Evolutionary conservation across 306 rosid species (phyloP).

Genomic region (Hippophae tibetana): DNA sequence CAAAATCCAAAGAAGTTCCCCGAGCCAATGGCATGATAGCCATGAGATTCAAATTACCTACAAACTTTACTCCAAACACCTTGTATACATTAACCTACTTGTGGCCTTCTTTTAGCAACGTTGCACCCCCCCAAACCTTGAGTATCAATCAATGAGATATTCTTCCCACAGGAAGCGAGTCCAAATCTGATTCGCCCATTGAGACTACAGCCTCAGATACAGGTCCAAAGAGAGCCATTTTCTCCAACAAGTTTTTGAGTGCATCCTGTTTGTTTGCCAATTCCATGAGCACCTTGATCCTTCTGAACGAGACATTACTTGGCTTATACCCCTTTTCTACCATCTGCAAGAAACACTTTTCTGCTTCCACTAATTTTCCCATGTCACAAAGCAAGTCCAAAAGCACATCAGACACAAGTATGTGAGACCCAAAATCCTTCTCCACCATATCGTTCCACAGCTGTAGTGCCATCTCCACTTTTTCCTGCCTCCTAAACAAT

Average conservation of each 20-base stretch:
- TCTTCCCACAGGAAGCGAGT: too few relatives aligned
- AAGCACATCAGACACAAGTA: constrained; percentile 75
- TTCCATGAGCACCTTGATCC: constrained; percentile 87
- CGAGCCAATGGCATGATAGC: too few relatives aligned
- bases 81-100: too few relatives aligned
- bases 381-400: constrained; percentile 77
- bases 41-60: too few relatives aligned
- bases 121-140: too few relatives aligned
- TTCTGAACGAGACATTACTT: constrained; percentile 59
- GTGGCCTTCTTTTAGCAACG: too few relatives aligned
- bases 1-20: too few relatives aligned
- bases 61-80: too few relatives aligned
- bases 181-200: neutral
- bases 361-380: constrained; percentile 70
- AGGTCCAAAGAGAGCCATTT: constrained; percentile 47
- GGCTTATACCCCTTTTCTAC: constrained; percentile 81
- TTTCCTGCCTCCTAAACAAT: constrained; percentile 61
- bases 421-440: constrained; percentile 77
- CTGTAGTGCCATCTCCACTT: constrained; percentile 70
- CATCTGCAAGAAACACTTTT: constrained; percentile 82
- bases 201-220: constrained; percentile 17
- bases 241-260: constrained; percentile 49
- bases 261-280: constrained; percentile 61
- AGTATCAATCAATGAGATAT: too few relatives aligned
- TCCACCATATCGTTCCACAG: constrained; percentile 87